These are phyloP conservation scores for Scheffersomyces insectosa DNA, from an alignment of 1,139 yeast genomes.

Conservation along the genomic window DNA sequence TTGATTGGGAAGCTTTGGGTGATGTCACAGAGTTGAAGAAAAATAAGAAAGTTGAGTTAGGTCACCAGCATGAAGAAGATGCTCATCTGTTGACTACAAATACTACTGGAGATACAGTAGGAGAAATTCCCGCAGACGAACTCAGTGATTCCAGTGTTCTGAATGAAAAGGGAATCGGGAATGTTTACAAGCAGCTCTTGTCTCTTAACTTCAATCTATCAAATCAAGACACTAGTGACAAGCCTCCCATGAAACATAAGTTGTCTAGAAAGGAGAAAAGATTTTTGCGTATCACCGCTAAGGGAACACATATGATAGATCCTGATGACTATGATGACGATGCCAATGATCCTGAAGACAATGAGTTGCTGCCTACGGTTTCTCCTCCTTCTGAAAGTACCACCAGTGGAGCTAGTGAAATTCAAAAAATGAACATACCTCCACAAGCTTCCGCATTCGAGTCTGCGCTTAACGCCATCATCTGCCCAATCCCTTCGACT, in stretches of 20 bases:
- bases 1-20: constrained; percentile 31
- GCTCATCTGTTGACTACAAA: constrained; percentile 1
- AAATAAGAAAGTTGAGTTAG: constrained; percentile 4
- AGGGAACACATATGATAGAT: constrained; percentile 13
- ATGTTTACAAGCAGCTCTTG: constrained; percentile 21
- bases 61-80: background rate
- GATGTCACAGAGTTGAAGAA: constrained; percentile 30
- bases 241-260: no score
- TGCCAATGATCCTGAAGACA: no score
- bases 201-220: constrained; percentile 17
- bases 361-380: no score
- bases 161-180: constrained; percentile 3
- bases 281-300: constrained; percentile 27
- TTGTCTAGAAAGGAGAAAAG: constrained; percentile 22
- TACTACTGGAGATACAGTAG: constrained; percentile 4
- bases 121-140: constrained; percentile 10
- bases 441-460: constrained; percentile 49
- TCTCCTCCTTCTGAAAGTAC: no score
- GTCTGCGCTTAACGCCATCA: constrained; percentile 40
- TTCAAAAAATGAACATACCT: constrained; percentile 29
- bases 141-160: no score
- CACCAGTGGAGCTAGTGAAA: background rate
- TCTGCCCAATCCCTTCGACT: constrained; percentile 46
- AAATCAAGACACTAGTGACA: background rate
- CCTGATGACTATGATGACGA: background rate